These are phyloP conservation scores for Turnera subulata DNA, from an alignment of 345 rosid species.

Conservation along the genomic window DNA sequence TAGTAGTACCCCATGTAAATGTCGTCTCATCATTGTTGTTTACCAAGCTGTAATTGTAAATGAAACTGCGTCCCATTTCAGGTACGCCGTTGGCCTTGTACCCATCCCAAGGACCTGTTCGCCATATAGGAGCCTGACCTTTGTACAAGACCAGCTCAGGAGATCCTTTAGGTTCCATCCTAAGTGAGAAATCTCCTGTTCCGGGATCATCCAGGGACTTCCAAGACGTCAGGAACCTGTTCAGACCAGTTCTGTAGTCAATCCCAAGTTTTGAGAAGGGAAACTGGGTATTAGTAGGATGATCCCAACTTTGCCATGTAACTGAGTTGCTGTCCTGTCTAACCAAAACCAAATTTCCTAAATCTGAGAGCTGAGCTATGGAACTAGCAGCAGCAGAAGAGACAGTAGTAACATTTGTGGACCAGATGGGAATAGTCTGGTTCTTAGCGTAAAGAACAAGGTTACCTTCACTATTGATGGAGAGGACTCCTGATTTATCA, in stretches of 20 bases:
- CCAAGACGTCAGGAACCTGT: not conserved
- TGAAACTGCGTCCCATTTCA: not conserved
- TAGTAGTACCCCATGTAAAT: not conserved
- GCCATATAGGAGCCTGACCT: not conserved
- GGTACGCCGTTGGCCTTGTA: not conserved
- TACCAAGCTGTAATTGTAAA: no score
- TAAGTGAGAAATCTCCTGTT: not conserved
- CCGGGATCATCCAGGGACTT: not conserved
- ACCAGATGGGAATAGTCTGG: not conserved
- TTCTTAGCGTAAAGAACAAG: not conserved
- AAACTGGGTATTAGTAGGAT: not conserved
- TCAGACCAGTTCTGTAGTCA: not conserved
- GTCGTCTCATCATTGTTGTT: not conserved
- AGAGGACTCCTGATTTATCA: constrained; percentile 11
- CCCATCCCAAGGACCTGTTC: not conserved
- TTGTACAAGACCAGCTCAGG: not conserved
- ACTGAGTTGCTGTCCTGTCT: not conserved
- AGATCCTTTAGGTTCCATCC: not conserved
- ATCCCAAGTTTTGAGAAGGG: not conserved
- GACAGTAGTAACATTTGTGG: constrained; percentile 1
- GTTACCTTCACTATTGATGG: not conserved
- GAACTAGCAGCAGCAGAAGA: not conserved
- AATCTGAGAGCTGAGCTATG: not conserved
- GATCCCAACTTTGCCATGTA: not conserved
- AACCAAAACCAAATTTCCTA: not conserved